phyloP scores from a whole-genome alignment of 2,329 filamentous ascomycete species.

The Monosporascus ibericus region DNA sequence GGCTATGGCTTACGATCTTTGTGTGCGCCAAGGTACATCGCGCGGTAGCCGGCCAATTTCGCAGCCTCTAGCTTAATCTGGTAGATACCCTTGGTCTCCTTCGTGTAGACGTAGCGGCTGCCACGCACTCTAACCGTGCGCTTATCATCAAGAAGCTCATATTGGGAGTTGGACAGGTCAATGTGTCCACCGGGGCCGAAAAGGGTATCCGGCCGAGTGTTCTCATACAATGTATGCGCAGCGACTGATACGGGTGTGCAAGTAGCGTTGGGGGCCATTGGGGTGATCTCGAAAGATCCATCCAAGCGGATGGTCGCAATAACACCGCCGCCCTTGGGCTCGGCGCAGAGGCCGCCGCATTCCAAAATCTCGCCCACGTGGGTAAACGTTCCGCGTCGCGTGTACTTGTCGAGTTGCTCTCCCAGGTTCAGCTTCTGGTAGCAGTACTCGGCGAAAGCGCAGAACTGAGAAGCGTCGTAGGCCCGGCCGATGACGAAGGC shows the following conservation, averaged over 20 bases:
- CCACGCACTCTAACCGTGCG: slow-evolving; percentile 34
- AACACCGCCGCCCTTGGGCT: slow-evolving; percentile 38
- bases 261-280: slow-evolving; percentile 28
- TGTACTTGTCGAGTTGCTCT: slow-evolving; percentile 5
- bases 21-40: slow-evolving; percentile 39
- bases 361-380: slow-evolving; percentile 54
- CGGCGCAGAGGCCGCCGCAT: slow-evolving; percentile 41
- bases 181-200: slow-evolving; percentile 44
- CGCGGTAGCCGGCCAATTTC: slow-evolving; percentile 33
- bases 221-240: slow-evolving; percentile 50
- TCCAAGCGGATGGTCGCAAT: slow-evolving; percentile 33
- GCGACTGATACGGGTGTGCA: slow-evolving; percentile 46
- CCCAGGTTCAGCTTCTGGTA: slow-evolving; percentile 5
- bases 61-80: slow-evolving; percentile 45
- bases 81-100: slow-evolving; percentile 26
- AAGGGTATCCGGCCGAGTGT: slow-evolving; percentile 43
- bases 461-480: slow-evolving; percentile 35
- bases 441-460: slow-evolving; percentile 29
- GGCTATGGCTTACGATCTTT: slow-evolving; percentile 28
- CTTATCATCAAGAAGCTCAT: slow-evolving; percentile 34
- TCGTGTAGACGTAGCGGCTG: slow-evolving; percentile 29
- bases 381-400: slow-evolving; percentile 27
- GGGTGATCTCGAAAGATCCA: slow-evolving; percentile 42
- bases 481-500: slow-evolving; percentile 40
- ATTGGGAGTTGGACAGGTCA: slow-evolving; percentile 32